Percentiles rank a stretch among this genome's conserved stretches.
Conservation (phyloP, 2,329 filamentous ascomycete genomes). For the Neocucurbitaria cava region DNA sequence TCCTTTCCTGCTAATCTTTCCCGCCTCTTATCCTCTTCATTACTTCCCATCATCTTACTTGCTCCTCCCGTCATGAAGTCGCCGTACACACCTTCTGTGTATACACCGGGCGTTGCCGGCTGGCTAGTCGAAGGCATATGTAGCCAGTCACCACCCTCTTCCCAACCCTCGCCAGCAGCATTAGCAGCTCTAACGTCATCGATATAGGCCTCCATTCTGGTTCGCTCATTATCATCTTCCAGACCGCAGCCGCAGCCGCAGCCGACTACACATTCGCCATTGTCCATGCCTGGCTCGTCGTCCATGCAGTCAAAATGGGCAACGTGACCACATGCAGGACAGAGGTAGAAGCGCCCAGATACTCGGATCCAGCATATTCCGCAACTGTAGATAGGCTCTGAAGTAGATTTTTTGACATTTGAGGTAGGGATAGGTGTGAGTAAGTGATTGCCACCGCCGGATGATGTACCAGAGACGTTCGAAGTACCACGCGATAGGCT, state of each 20-base stretch:
- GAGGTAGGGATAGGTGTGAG: conserved; percentile 11
- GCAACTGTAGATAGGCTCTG: conserved; percentile 40
- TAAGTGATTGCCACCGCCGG: conserved; percentile 19
- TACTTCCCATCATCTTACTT: conserved; percentile 18
- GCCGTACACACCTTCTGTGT: conserved; percentile 20
- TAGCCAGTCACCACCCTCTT: conserved; percentile 33
- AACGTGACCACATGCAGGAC: conserved; percentile 45
- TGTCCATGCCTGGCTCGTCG: conserved; percentile 29
- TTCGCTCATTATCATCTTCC: conserved; percentile 33
- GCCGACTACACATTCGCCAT: conserved; percentile 41
- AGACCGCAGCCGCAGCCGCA: conserved; percentile 40
- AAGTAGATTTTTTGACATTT: conserved; percentile 16
- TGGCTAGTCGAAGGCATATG: conserved; percentile 25
- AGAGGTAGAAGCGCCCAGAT: conserved; percentile 44
- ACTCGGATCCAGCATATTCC: conserved; percentile 50
- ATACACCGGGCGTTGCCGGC: conserved; percentile 24
- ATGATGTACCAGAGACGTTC: conserved; percentile 33
- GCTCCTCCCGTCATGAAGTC: conserved; percentile 26
- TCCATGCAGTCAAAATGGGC: conserved; percentile 48
- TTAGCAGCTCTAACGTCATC: conserved; percentile 36
- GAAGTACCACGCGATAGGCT: conserved; percentile 37
- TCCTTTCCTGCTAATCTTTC: conserved; percentile 14
- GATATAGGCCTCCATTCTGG: conserved; percentile 37
- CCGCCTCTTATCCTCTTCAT: conserved; percentile 13
- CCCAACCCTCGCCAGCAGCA: conserved; percentile 34